Evolutionary conservation across 176 grass and related monocot species (phyloP), one percentile per base, ranked within the genome.

Genomic region (Saccharum spontaneum): DNA sequence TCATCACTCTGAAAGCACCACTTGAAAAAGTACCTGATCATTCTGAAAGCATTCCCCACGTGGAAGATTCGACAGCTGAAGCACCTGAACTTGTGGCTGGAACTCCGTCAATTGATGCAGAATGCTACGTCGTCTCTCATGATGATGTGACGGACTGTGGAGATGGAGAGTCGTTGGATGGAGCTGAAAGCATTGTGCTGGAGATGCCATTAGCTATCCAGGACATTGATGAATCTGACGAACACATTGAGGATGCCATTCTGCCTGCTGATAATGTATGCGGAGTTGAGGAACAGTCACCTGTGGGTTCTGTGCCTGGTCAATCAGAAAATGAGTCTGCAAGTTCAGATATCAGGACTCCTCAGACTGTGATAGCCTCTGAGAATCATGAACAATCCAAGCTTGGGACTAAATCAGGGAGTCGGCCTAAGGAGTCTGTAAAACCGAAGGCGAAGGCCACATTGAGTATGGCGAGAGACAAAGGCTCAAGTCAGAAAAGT

Each of bases 101-200:
- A 60, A 68, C 36, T 15, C 14, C 15, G 37, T 22, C 48, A 63
- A 8, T 7, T 60, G 43, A 22, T 59, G 24, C 55, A 22, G 81
- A 69, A 26, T 64, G 34, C 49, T 65, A 9, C 7, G 23, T 59
- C 46, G 41, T 48, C n/a, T 48, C 87, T 69, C 38, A 69, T 39
- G 81, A 62, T 31, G 72, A 87, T 71, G 37, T 7, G 34, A 30
- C 63, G 14, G 48, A 71, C 18, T 71, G 11, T 43, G 69, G 37
- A 67, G 81, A 84, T 63, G 75, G 62, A 30, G 67, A 79, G 60
- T 86, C 80, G 37, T 84, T 87, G 59, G 80, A 91, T 20, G 83
- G 75, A 84, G 80, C 91, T 82, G 76, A 87, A 80, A 93, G 85
- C 87, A 91, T 92, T 79, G 90, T 90, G 23, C 64, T 86, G 62